phyloP scores from a whole-genome alignment of 441 rosid genomes.

The Syzygium syzygioides region DNA sequence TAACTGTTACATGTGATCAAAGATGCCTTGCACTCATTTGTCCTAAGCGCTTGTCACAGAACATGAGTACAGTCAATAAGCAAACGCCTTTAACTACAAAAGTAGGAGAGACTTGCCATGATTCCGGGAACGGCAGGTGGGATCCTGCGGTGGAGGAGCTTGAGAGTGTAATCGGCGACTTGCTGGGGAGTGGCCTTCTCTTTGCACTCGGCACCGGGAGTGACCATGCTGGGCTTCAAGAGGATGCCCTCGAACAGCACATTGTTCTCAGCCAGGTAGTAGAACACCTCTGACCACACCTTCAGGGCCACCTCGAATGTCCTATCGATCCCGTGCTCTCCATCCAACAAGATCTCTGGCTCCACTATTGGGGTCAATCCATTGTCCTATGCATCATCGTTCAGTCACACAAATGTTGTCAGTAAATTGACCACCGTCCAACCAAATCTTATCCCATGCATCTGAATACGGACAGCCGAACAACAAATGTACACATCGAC shows the following conservation, averaged over 20 bases:
- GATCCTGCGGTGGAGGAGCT: conserved; percentile 70
- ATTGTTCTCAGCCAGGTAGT: conserved; percentile 85
- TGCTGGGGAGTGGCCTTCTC: conserved; percentile 66
- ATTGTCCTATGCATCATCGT: conserved; percentile 46
- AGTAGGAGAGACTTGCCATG: conserved; percentile 48
- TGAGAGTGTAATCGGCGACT: conserved; percentile 87
- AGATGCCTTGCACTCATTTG: neutral
- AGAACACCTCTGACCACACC: conserved; percentile 97
- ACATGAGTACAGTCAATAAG: neutral
- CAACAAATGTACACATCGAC: neutral
- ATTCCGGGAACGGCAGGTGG: conserved; percentile 87
- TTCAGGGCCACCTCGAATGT: conserved; percentile 78
- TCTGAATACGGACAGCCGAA: neutral
- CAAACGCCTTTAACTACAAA: neutral
- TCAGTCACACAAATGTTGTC: neutral
- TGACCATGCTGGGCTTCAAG: conserved; percentile 96
- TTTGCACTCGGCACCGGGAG: conserved; percentile 91
- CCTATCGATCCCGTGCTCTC: conserved; percentile 81
- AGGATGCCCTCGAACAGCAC: conserved; percentile 89
- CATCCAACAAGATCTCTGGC: conserved; percentile 92
- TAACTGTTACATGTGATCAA: neutral
- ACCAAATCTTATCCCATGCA: neutral
- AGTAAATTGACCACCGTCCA: neutral
- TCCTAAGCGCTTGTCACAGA: neutral
- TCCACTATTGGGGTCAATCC: conserved; percentile 95